A percentile compares a stretch with the other conserved stretches of the same genome.
Evolutionary conservation across 1,139 yeast species (phyloP).

Genomic region (Candida neerlandica): DNA sequence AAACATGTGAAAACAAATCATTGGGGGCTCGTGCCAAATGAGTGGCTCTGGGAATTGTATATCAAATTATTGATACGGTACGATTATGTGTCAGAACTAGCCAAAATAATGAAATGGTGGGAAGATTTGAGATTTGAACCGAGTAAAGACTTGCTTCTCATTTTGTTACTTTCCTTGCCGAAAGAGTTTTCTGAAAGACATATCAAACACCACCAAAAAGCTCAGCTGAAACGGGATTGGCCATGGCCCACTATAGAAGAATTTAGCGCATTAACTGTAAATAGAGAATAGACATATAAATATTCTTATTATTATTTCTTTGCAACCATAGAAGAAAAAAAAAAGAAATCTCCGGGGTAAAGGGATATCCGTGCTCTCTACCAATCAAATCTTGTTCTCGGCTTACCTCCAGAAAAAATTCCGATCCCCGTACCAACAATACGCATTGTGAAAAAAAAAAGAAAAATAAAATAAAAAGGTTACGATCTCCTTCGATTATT

Average conservation of each 20-base stretch:
- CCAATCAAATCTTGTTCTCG: conserved; percentile 5
- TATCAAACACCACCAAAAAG: conserved; percentile 38
- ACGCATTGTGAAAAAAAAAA: neutral
- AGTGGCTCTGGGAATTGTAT: conserved; percentile 53
- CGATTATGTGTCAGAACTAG: conserved; percentile 51
- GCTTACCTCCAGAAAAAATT: neutral
- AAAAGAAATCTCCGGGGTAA: neutral
- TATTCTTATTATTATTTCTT: neutral
- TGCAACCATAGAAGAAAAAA: neutral
- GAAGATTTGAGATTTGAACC: conserved; percentile 55
- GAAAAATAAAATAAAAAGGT: neutral
- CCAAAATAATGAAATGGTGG: conserved; percentile 61
- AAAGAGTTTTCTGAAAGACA: conserved; percentile 41
- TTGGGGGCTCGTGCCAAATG: conserved; percentile 43
- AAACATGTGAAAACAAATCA: conserved; percentile 26
- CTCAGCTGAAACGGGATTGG: conserved; percentile 22
- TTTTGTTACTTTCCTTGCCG: conserved; percentile 44
- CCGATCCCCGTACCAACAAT: conserved; percentile 2
- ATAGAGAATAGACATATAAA: conserved; percentile 4
- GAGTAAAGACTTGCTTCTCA: conserved; percentile 34
- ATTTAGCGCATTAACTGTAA: conserved; percentile 11
- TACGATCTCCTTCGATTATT: neutral
- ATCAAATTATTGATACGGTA: conserved; percentile 52
- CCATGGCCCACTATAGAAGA: conserved; percentile 30
- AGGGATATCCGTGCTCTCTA: neutral